These are phyloP conservation scores for Melaleuca quinquenervia DNA, from an alignment of 345 rosid genomes.

Conservation along the genomic window DNA sequence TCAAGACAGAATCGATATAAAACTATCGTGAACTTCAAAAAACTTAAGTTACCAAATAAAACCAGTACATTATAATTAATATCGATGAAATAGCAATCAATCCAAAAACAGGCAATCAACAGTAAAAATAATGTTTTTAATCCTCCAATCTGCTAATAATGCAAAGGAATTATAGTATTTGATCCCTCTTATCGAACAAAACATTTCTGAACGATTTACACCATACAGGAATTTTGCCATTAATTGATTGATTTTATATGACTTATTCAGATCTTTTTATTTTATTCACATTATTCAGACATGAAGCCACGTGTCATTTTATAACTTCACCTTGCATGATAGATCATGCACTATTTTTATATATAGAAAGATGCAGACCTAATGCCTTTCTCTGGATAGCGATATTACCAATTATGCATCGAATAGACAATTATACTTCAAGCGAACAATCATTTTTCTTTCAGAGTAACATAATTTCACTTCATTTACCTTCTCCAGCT, in stretches of 20 bases:
- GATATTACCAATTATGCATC: not conserved
- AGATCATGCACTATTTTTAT: not conserved
- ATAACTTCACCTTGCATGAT: not conserved
- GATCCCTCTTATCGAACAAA: not conserved
- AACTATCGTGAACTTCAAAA: not conserved
- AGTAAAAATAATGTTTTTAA: not conserved
- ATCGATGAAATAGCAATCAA: not conserved
- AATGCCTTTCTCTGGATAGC: not conserved
- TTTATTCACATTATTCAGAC: not conserved
- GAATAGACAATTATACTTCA: not conserved
- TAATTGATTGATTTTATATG: not conserved
- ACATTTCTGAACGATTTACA: not conserved
- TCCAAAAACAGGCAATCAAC: not conserved
- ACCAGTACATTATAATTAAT: not conserved
- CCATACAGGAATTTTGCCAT: not conserved
- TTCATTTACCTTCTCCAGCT: conserved; percentile 87
- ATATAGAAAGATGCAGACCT: not conserved
- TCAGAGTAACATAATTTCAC: not conserved
- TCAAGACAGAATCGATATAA: not conserved
- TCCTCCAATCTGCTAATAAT: not conserved
- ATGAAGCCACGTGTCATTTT: not conserved
- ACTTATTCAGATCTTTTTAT: not conserved
- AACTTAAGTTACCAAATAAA: not conserved
- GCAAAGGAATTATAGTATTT: not conserved
- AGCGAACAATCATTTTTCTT: not conserved